Evolutionary conservation across 768 basidiomycete species (phyloP), one percentile per base, ranked within the genome.

Genomic region (Suillus subalutaceus): DNA sequence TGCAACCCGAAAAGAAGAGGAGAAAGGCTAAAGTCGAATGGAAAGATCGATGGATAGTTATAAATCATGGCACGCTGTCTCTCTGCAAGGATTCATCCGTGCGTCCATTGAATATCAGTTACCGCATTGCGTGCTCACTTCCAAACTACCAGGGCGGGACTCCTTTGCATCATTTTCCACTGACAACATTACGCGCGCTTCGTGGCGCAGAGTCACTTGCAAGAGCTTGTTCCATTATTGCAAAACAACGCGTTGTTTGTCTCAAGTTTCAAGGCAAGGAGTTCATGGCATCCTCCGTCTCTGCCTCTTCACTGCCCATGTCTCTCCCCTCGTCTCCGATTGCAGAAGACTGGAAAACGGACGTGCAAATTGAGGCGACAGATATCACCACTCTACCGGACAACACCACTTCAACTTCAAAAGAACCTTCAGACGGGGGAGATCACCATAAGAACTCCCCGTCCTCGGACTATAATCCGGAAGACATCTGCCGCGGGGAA

Each of bases 11-110:
- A 56, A 78, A 71, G 67, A 71, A 67, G 63, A 38, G 18, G 48
- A 73, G 66, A 41, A 81, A 72, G 72, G 70, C 73, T 68, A 82
- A 81, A 65, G 66, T 86, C 10, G 89, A 89, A 60, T 92, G 90
- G 90, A 82, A 83, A 52, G 80, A 85, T 20, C 77, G 88, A 5
- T 90, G 88, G 85, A 78, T 87, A 53, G 79, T 90, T n/a, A 82
- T 92, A 37, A 79, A 81, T 63, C 83, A 86, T 30, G 89, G 88
- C 0, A 70, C 79, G 26, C 73, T 92, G n/a, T 80, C 76, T 61
- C 72, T 92, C 18, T 86, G 80, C 70, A 86, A 83, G 70, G 80
- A 84, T 32, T 81, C 83, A 37, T 75, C 81, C 66, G 90, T 90
- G 70, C 63, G 83, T 79, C 32, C 35, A 62, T 61, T 56, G 35